These are phyloP conservation scores for Infundibulicybe gibba DNA, from an alignment of 768 basidiomycete genomes.

Conservation along the genomic window DNA sequence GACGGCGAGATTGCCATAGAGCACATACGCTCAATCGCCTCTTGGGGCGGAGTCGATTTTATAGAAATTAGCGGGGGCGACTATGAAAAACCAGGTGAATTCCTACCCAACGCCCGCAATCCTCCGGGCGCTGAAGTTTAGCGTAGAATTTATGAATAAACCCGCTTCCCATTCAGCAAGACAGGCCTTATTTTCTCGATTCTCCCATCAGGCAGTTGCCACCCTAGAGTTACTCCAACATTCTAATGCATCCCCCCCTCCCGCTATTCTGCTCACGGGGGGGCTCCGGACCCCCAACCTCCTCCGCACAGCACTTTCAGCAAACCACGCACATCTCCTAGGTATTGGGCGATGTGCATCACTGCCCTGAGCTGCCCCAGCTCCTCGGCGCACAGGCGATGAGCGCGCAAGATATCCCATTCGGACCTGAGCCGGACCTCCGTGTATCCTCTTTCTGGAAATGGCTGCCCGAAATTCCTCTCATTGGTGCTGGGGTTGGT, in stretches of 20 bases:
- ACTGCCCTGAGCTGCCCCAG: conserved; percentile 58
- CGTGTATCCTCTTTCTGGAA: conserved; percentile 16
- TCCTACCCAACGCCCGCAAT: neutral
- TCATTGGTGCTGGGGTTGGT: conserved; percentile 62
- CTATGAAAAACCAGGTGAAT: conserved; percentile 73
- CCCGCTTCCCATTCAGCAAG: conserved; percentile 17
- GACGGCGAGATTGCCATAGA: conserved; percentile 47
- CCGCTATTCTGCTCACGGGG: conserved; percentile 78
- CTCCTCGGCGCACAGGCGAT: conserved; percentile 23
- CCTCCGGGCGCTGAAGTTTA: neutral
- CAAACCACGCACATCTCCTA: conserved; percentile 65
- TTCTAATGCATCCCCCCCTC: conserved; percentile 23
- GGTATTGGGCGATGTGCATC: conserved; percentile 74
- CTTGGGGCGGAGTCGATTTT: conserved; percentile 71
- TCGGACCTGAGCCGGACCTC: conserved; percentile 4
- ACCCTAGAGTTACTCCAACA: conserved; percentile 32
- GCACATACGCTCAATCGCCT: conserved; percentile 58
- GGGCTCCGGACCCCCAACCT: conserved; percentile 63
- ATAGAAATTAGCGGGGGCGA: conserved; percentile 88
- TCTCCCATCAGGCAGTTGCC: conserved; percentile 54
- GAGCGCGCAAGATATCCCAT: neutral
- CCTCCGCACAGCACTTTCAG: conserved; percentile 47
- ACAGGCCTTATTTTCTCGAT: conserved; percentile 71
- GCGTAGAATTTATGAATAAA: conserved; percentile 40
- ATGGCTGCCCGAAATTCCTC: conserved; percentile 41